Conservation (phyloP, 306 rosid genomes). For the Betula pendula region DNA sequence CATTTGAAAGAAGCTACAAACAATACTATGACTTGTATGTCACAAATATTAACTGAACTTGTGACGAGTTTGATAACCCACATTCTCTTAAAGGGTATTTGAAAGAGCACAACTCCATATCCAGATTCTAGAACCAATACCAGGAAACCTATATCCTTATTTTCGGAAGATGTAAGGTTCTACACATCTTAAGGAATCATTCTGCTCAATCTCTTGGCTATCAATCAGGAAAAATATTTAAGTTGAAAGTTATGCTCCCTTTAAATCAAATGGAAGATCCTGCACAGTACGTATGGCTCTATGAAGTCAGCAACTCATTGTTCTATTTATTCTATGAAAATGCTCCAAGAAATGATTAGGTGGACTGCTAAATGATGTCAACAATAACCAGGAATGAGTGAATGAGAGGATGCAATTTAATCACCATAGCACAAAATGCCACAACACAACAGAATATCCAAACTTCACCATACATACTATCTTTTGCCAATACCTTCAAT, state of each 20-base stretch:
- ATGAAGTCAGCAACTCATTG: background rate
- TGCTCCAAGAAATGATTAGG: background rate
- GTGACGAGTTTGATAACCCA: background rate
- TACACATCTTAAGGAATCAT: background rate
- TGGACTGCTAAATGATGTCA: background rate
- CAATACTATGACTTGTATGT: slow-evolving; percentile 9
- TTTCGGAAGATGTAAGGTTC: slow-evolving; percentile 5
- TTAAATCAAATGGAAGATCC: background rate
- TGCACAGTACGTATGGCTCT: background rate
- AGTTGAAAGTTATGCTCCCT: background rate
- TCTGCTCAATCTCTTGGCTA: background rate
- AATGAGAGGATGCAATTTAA: background rate
- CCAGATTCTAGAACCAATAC: slow-evolving; percentile 6
- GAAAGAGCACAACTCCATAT: background rate
- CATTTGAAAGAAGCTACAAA: slow-evolving; percentile 23
- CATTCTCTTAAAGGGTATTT: background rate
- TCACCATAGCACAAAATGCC: background rate
- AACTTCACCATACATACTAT: background rate
- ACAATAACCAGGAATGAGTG: background rate
- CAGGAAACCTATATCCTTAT: slow-evolving; percentile 13
- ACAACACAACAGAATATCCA: background rate
- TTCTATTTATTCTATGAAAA: background rate
- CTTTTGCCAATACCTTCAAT: background rate
- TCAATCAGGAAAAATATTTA: background rate
- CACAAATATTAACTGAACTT: background rate